Evolutionary conservation across 768 basidiomycete genomes (phyloP).

Genomic region (Hygrophoropsis aurantiaca): DNA sequence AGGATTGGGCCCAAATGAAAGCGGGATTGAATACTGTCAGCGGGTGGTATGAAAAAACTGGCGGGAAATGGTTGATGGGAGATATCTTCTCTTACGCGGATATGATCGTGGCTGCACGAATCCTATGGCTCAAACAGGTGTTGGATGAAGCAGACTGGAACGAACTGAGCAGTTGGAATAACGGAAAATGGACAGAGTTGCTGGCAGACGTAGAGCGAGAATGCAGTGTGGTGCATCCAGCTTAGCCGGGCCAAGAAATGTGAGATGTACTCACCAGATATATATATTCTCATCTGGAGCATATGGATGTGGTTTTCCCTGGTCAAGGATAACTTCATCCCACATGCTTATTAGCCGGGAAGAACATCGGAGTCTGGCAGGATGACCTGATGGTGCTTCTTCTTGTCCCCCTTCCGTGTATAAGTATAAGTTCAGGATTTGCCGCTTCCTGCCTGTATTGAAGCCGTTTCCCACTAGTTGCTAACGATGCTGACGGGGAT

Average conservation of each 20-base stretch:
- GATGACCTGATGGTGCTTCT: too few species aligned
- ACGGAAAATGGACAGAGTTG: constrained; percentile 23
- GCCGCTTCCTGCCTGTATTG: neutral
- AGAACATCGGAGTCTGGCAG: too few species aligned
- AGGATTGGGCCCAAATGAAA: constrained; percentile 19
- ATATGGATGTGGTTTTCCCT: too few species aligned
- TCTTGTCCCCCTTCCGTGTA: too few species aligned
- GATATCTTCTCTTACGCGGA: constrained; percentile 30
- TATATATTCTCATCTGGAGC: too few species aligned
- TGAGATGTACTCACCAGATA: too few species aligned
- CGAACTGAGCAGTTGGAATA: constrained; percentile 21
- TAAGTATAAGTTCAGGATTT: too few species aligned
- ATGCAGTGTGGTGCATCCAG: constrained; percentile 18
- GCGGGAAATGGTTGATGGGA: constrained; percentile 31
- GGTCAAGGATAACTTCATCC: too few species aligned
- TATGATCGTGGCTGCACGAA: constrained; percentile 18
- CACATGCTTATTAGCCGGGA: too few species aligned
- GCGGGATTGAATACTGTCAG: constrained; percentile 9
- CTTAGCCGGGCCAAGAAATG: too few species aligned
- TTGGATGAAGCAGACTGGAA: constrained; percentile 24
- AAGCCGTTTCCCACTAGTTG: constrained; percentile 4
- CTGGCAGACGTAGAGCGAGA: constrained; percentile 25
- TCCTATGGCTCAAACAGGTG: constrained; percentile 18
- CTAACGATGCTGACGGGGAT: constrained; percentile 13
- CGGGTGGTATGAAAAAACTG: constrained; percentile 19